A percentile compares a stretch with the other conserved stretches of the same genome.
Evolutionary conservation across 768 basidiomycete genomes (phyloP).

Genomic region (Phylloporus sp.): DNA sequence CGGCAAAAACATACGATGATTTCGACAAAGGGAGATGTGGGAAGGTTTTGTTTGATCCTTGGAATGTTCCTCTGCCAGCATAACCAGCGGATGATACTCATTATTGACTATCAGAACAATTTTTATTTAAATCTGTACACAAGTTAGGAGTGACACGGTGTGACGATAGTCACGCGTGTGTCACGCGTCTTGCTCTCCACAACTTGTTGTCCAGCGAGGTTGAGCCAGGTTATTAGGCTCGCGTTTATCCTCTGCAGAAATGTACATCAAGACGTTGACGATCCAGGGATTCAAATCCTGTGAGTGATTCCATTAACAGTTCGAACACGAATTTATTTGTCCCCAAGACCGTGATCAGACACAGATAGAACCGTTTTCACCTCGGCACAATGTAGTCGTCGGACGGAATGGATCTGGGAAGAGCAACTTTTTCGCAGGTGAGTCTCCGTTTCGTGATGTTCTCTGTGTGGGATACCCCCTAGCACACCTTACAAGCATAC

Average conservation of each 20-base stretch:
- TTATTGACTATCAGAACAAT: too few relatives aligned
- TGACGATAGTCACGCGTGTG: slow-evolving; percentile 22
- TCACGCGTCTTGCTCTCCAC: slow-evolving; percentile 10
- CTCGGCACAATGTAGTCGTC: slow-evolving; percentile 93
- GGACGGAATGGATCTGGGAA: slow-evolving; percentile 98
- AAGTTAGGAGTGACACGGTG: too few relatives aligned
- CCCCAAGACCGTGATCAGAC: slow-evolving; percentile 79
- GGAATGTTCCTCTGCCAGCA: too few relatives aligned
- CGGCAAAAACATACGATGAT: slow-evolving; percentile 53
- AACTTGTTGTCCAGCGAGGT: not conserved
- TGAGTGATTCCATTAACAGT: slow-evolving; percentile 30
- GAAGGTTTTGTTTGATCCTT: slow-evolving; percentile 76
- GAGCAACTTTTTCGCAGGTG: slow-evolving; percentile 97
- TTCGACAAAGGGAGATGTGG: slow-evolving; percentile 74
- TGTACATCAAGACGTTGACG: slow-evolving; percentile 87
- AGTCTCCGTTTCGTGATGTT: slow-evolving; percentile 19
- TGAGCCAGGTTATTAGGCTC: not conserved
- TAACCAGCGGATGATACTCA: too few relatives aligned
- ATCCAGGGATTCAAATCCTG: slow-evolving; percentile 99
- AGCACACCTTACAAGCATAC: not conserved
- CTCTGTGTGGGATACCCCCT: not conserved
- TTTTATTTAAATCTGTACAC: too few relatives aligned
- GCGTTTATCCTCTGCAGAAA: slow-evolving; percentile 21
- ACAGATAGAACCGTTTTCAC: slow-evolving; percentile 91
- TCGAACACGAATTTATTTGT: slow-evolving; percentile 3